Percentiles rank a stretch among this genome's conserved stretches.
Conservation (phyloP, 257 asterid genomes). For the Scutellaria galericulata region DNA sequence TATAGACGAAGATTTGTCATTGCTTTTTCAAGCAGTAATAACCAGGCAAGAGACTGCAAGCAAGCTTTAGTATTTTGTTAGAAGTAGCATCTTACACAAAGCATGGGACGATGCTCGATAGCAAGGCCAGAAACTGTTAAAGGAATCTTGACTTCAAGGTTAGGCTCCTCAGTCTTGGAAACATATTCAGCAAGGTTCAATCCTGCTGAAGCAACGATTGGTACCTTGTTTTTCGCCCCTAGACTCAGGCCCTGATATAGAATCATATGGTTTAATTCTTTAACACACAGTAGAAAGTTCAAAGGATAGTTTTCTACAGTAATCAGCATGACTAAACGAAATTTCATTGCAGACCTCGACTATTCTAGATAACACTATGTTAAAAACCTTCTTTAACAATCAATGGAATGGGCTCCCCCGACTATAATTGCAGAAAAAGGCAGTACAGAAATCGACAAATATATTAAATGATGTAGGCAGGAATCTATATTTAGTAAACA, state of each 20-base stretch:
- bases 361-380: neutral
- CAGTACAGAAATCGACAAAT: conserved; percentile 9
- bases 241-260: conserved; percentile 59
- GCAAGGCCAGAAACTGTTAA: conserved; percentile 53
- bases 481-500: conserved; percentile 22
- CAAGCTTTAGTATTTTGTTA: conserved; percentile 3
- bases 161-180: conserved; percentile 60
- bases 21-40: neutral
- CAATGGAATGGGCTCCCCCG: neutral
- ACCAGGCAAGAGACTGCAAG: neutral
- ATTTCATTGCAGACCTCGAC: neutral
- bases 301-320: neutral
- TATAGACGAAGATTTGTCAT: conserved; percentile 23
- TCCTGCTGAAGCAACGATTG: conserved; percentile 60
- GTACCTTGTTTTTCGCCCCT: conserved; percentile 70
- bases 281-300: neutral
- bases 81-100: conserved; percentile 56
- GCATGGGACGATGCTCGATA: conserved; percentile 53
- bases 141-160: conserved; percentile 65
- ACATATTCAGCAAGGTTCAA: conserved; percentile 84
- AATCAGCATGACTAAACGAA: conserved; percentile 1
- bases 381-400: neutral
- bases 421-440: neutral
- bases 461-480: neutral
- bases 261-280: conserved; percentile 9